Evolutionary conservation across 2,329 filamentous ascomycete species (phyloP), one percentile per base, ranked within the genome.

Genomic region (Akanthomyces uredinophilus): DNA sequence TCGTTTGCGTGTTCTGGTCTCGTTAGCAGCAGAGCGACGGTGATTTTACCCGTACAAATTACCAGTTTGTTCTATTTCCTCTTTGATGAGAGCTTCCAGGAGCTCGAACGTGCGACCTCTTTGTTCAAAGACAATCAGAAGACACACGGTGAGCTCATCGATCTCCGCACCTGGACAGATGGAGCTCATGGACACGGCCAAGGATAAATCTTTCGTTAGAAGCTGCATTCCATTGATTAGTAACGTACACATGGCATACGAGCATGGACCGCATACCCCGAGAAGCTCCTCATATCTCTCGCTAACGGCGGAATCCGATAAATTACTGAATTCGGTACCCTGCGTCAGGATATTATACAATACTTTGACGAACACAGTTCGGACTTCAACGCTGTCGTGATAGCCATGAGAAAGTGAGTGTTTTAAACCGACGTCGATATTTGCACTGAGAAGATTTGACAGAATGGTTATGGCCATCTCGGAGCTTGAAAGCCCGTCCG

Each of bases 301-400:
- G 66, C 81, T 87, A 16, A 89, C 84, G 18, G 86, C 85, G 14
- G 83, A 81, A 71, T 90, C 87, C 1, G 86, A 87, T 35, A 90
- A 71, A 61, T 86, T 87, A 68, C 83, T 88, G 69, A 90, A 89
- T 69, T 90, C 87, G 1, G 87, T 88, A 41, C 87, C 87, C 69
- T 89, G 87, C n/a, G 87, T 81, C 18, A 90, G 73, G 59, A 90
- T 89, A 69, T 89, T 89, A 70, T 86, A 88, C 6, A 90, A 77
- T 18, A 90, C 87, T 66, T 86, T 87, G 64, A 90, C 83, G 69
- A 90, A 89, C 2, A 87, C 87, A 5, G 86, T 88, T 58, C 87
- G 81, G 63, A 89, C 88, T 66, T 89, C 86, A 37, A 87, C 77
- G 67, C 88, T 88, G 67, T 88, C 86, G 67, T 90, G 86, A 68